Percentiles rank a stretch among this genome's conserved stretches.
phyloP scores from a whole-genome alignment of 306 rosid genomes.

The Mimosa pudica region DNA sequence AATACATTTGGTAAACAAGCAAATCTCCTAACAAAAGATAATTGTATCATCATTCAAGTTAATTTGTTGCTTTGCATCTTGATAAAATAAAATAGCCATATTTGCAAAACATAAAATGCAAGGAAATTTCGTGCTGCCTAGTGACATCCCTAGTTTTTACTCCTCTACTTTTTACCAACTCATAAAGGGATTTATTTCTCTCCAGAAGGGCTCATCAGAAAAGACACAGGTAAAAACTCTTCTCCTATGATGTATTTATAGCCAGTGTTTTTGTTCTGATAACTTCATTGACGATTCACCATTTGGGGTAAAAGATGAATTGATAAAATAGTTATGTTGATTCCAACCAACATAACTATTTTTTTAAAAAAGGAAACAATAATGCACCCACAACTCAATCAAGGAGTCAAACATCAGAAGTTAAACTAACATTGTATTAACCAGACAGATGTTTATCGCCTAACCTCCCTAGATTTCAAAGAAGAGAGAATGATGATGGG shows the following conservation, averaged over 20 bases:
- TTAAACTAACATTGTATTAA: background rate
- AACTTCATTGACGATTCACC: slow-evolving; percentile 18
- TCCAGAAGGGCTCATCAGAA: slow-evolving; percentile 2
- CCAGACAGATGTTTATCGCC: slow-evolving; percentile 11
- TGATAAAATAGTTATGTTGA: background rate
- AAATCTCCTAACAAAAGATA: slow-evolving; percentile 13
- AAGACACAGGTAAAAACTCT: background rate
- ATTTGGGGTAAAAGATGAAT: background rate
- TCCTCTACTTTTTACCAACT: slow-evolving; percentile 1
- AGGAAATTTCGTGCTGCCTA: background rate
- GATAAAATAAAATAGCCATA: too few relatives aligned
- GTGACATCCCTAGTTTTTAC: background rate
- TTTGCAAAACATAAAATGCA: slow-evolving; percentile 14
- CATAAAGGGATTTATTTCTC: slow-evolving; percentile 25
- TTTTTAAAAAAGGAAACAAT: slow-evolving; percentile 7
- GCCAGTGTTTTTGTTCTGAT: background rate
- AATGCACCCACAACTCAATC: slow-evolving; percentile 21
- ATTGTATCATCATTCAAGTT: background rate
- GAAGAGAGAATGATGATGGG: background rate
- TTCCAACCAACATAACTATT: slow-evolving; percentile 9
- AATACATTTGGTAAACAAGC: slow-evolving; percentile 23
- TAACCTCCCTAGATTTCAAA: background rate
- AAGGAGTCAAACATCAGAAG: slow-evolving; percentile 6
- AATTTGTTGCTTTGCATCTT: background rate
- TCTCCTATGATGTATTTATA: slow-evolving; percentile 15